Evolutionary conservation across 2,329 filamentous ascomycete genomes (phyloP).

Genomic region (Arthrinium phaeospermum): DNA sequence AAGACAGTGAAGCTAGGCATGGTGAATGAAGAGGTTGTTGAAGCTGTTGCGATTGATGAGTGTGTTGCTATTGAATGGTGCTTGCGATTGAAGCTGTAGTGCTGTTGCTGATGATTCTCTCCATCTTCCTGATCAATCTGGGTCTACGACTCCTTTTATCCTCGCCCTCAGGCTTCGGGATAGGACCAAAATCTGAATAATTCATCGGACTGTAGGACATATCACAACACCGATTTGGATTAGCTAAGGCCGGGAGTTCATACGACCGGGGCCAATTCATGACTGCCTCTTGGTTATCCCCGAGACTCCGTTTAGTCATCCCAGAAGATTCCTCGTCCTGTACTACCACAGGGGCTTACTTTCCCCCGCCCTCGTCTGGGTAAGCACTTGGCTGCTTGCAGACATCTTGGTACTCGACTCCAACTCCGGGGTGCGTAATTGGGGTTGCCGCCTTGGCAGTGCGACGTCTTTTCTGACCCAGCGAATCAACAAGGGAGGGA

Average conservation of each 20-base stretch:
- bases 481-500: neutral
- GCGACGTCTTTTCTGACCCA: neutral
- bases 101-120: neutral
- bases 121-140: neutral
- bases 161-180: neutral
- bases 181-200: neutral
- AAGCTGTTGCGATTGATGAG: neutral
- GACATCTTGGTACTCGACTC: neutral
- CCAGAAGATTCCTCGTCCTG: neutral
- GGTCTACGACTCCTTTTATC: neutral
- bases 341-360: neutral
- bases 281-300: neutral
- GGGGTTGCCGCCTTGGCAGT: neutral
- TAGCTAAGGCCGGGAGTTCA: neutral
- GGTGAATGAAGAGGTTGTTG: neutral
- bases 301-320: neutral
- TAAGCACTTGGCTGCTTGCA: no score
- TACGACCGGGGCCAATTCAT: neutral
- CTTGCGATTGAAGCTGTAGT: neutral
- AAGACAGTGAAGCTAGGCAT: conserved; percentile 62
- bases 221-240: neutral
- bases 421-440: neutral
- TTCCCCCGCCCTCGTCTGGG: neutral
- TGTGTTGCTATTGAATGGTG: no score
- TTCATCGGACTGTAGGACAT: neutral